phyloP scores from a whole-genome alignment of 768 basidiomycete species.

The Leccinum longicurvipes region DNA sequence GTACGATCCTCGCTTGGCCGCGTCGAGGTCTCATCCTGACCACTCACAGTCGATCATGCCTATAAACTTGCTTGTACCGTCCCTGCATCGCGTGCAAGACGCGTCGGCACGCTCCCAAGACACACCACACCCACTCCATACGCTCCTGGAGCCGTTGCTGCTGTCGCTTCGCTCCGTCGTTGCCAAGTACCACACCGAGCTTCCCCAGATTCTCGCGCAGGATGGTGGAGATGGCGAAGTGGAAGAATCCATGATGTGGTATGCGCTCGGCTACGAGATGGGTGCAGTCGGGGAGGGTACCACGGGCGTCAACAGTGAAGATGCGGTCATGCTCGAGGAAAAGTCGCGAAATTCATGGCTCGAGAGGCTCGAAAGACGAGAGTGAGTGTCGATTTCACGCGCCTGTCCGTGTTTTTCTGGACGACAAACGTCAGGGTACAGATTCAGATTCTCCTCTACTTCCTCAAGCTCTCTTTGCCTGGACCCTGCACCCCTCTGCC shows the following conservation, averaged over 20 bases:
- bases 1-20: conserved; percentile 33
- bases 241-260: conserved; percentile 81
- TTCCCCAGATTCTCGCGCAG: conserved; percentile 55
- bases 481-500: conserved; percentile 35
- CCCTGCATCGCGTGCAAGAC: conserved; percentile 48
- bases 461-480: conserved; percentile 62
- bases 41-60: conserved; percentile 66
- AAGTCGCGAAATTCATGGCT: conserved; percentile 57
- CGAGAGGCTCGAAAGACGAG: conserved; percentile 64
- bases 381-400: conserved; percentile 39
- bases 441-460: conserved; percentile 71
- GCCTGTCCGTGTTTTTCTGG: not conserved
- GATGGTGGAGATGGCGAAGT: conserved; percentile 59
- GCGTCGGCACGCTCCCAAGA: conserved; percentile 28
- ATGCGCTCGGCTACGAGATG: conserved; percentile 56
- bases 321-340: conserved; percentile 40
- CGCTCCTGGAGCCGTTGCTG: conserved; percentile 57
- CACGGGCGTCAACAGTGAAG: conserved; percentile 16
- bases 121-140: conserved; percentile 53
- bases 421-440: conserved; percentile 48
- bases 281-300: conserved; percentile 32
- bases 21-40: conserved; percentile 9
- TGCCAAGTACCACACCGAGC: conserved; percentile 63
- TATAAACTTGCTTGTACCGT: conserved; percentile 51
- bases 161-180: conserved; percentile 52